A percentile compares a stretch with the other conserved stretches of the same genome.
Evolutionary conservation across 805 yeast genomes (phyloP).

Genomic region (Candida sithepensis): DNA sequence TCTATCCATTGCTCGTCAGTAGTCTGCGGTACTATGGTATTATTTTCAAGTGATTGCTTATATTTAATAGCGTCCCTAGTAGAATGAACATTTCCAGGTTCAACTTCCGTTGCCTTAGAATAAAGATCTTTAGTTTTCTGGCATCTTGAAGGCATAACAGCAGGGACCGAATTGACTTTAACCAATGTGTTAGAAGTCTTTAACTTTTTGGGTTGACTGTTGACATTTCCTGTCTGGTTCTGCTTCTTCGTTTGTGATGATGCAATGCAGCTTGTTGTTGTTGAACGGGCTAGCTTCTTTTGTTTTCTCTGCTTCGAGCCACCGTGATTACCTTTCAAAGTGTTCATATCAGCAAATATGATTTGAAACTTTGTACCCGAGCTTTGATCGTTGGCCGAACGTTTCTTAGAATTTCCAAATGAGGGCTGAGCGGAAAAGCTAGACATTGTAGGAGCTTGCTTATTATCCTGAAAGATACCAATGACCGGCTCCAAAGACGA

Average conservation of each 20-base stretch:
- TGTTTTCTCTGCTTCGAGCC: constrained; percentile 9
- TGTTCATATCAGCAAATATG: constrained; percentile 40
- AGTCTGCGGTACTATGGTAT: not conserved
- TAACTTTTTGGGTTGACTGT: constrained; percentile 7
- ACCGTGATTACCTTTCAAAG: constrained; percentile 21
- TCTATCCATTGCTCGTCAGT: not conserved
- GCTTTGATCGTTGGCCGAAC: constrained; percentile 27
- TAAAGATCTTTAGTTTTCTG: not conserved
- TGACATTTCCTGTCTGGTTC: not conserved
- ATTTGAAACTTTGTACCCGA: constrained; percentile 43
- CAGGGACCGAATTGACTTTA: constrained; percentile 14
- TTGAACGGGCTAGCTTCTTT: constrained; percentile 16
- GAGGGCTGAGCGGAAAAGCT: constrained; percentile 2
- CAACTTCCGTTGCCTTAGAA: not conserved
- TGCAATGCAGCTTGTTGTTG: constrained; percentile 12
- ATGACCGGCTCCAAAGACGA: constrained; percentile 30
- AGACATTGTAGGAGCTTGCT: constrained; percentile 10
- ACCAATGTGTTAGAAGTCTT: constrained; percentile 9
- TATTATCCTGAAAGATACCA: constrained; percentile 29
- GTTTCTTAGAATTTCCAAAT: constrained; percentile 5
- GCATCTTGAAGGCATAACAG: constrained; percentile 5
- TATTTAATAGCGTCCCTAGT: not conserved
- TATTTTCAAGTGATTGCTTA: not conserved
- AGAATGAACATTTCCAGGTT: not conserved
- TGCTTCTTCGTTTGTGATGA: constrained; percentile 1